A percentile compares a stretch with the other conserved stretches of the same genome.
These are phyloP conservation scores for Salmacisia buchloeana DNA, from an alignment of 1,284 basidiomycete species.

Conservation along the genomic window DNA sequence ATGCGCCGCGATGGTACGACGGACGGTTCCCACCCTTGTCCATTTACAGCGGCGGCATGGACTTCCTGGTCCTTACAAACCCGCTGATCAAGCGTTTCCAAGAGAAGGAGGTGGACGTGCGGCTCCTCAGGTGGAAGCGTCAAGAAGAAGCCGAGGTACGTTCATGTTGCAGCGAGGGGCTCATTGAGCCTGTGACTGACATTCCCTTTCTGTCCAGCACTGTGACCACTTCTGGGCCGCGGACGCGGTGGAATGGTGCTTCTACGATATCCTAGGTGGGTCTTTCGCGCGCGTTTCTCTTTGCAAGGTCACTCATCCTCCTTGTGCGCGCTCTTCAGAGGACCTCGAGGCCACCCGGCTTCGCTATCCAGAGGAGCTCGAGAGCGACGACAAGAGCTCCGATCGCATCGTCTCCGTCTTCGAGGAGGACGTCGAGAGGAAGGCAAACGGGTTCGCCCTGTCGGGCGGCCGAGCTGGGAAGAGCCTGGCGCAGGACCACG, in stretches of 20 bases:
- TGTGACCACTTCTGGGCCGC: constrained; percentile 58
- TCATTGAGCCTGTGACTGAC: background rate
- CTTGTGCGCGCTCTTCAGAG: constrained; percentile 11
- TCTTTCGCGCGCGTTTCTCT: constrained; percentile 32
- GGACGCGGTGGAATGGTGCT: constrained; percentile 61
- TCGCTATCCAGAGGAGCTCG: constrained; percentile 25
- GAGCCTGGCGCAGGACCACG: background rate
- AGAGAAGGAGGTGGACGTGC: constrained; percentile 51
- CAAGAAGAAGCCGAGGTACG: constrained; percentile 54
- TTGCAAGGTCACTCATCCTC: background rate
- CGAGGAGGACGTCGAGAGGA: background rate
- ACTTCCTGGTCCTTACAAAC: constrained; percentile 43
- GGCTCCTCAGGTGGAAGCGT: constrained; percentile 57
- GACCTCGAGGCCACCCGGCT: constrained; percentile 32
- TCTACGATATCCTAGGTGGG: constrained; percentile 51
- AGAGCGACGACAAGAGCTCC: background rate
- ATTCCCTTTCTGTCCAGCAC: constrained; percentile 14
- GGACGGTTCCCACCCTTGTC: constrained; percentile 60
- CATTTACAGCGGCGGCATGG: constrained; percentile 56
- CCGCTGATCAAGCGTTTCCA: constrained; percentile 41
- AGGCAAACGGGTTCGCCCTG: background rate
- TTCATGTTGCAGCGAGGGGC: constrained; percentile 20
- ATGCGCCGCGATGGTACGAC: constrained; percentile 56
- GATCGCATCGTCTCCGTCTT: background rate
- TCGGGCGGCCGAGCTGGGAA: too few species aligned